Evolutionary conservation across 1,284 basidiomycete species (phyloP), one percentile per base, ranked within the genome.

Genomic region (Rhodotorula glutinis): DNA sequence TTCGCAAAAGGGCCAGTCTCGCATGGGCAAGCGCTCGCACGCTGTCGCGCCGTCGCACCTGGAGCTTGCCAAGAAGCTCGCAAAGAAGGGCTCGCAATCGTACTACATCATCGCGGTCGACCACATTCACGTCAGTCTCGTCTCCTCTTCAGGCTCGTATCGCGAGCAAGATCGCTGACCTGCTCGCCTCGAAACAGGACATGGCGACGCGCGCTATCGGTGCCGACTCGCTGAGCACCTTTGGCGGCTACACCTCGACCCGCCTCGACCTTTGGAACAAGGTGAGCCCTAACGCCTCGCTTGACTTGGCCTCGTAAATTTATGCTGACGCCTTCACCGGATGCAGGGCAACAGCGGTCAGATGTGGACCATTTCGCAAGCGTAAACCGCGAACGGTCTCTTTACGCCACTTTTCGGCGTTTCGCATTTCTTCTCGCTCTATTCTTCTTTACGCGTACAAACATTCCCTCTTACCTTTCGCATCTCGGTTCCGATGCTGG

Each of bases 191-290:
- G 10, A 4, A 11, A 17, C 41, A 67, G 43, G 63, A 71, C 59
- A 71, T 71, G 69, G 62, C 63, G n/a, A 71, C 69, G 7, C 66
- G 69, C n/a, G 69, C 69, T 2, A 61, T 71, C 16, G 60, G 58
- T n/a, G 27, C 43, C n/a, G 30, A 38, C 19, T 25, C 61, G 3
- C 38, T 65, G 33, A 14, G n/a, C 21, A 67, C 63, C n/a, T 57
- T 25, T 23, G 69, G 69, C 5, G 69, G 69, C 16, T 70, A 70
- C 65, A 67, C 57, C 1, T 62, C 59, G 41, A 70, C 69, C 3
- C 57, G 38, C n/a, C 63, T 70, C 41, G 41, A 23, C 25, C 54
- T 65, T 27, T 70, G 65, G 65, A 40, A 70, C 57, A 17, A 64
- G 58, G 58, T 59, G 38, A 49, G 62, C 43, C 10, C 30, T 19